Conservation (phyloP, 345 rosid species). For the Toxicodendron radicans region DNA sequence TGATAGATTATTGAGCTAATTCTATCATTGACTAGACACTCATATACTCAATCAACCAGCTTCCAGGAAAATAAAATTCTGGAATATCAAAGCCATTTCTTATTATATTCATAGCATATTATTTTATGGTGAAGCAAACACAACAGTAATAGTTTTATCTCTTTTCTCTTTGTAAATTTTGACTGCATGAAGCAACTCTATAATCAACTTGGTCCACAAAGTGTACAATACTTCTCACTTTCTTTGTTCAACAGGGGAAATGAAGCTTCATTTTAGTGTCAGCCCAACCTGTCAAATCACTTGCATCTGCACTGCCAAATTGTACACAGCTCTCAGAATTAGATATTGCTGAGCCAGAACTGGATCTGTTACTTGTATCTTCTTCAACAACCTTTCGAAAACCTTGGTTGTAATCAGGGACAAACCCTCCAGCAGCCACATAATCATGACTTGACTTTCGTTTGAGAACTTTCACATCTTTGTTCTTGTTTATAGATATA, state of each 20-base stretch:
- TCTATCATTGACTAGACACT: background rate
- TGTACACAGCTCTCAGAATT: slow-evolving; percentile 95
- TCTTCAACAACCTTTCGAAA: slow-evolving; percentile 66
- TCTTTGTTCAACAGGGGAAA: background rate
- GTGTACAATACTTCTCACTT: background rate
- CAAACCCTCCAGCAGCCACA: slow-evolving; percentile 37
- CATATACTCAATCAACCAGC: slow-evolving; percentile 9
- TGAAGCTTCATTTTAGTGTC: background rate
- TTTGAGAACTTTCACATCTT: slow-evolving; percentile 67
- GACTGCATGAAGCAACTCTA: slow-evolving; percentile 3
- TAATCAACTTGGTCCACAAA: background rate
- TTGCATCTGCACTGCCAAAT: slow-evolving; percentile 74
- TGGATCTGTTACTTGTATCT: slow-evolving; percentile 83
- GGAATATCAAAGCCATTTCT: slow-evolving; percentile 1
- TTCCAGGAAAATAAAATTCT: slow-evolving; percentile 8
- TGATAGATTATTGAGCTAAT: background rate
- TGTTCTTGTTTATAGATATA: slow-evolving; percentile 54
- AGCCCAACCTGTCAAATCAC: slow-evolving; percentile 86
- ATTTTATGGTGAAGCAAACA: background rate
- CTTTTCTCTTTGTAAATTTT: background rate
- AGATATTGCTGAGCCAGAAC: slow-evolving; percentile 97
- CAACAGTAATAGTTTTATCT: background rate
- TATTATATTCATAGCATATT: background rate
- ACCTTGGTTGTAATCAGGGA: slow-evolving; percentile 50
- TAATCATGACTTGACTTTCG: slow-evolving; percentile 64